Percentiles rank a stretch among this genome's conserved stretches.
Conservation (phyloP, 331 rosid species). For the Ulmus americana region DNA sequence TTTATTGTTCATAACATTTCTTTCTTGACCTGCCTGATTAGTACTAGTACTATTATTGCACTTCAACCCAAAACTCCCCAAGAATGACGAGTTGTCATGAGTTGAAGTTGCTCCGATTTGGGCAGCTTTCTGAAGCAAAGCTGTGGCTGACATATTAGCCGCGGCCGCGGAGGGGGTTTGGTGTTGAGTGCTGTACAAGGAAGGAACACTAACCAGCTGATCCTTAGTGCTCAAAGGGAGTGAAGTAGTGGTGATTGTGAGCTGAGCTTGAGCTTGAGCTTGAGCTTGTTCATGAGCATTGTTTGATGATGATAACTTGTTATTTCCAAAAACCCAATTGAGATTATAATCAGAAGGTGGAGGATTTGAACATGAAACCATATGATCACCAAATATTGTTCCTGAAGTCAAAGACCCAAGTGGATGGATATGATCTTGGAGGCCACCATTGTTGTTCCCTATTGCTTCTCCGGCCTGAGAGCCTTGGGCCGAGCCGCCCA, state of each 20-base stretch:
- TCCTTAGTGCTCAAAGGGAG: conserved; percentile 31
- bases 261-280: conserved; percentile 30
- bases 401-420: conserved; percentile 38
- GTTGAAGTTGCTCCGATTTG: conserved; percentile 61
- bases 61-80: conserved; percentile 51
- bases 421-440: conserved; percentile 22
- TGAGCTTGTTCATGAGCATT: neutral
- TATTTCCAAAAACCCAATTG: conserved; percentile 59
- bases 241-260: conserved; percentile 28
- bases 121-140: conserved; percentile 84
- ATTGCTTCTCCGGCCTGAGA: conserved; percentile 28
- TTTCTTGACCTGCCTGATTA: conserved; percentile 30
- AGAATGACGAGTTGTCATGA: conserved; percentile 38
- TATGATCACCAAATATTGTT: conserved; percentile 31
- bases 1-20: conserved; percentile 30
- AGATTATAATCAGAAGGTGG: conserved; percentile 39
- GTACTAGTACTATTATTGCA: conserved; percentile 17
- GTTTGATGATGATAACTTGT: conserved; percentile 1
- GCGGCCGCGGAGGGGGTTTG: conserved; percentile 24
- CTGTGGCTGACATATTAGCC: conserved; percentile 82
- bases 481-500: conserved; percentile 36
- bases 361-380: conserved; percentile 36
- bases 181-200: conserved; percentile 51
- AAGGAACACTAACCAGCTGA: conserved; percentile 49
- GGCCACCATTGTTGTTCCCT: neutral